Base-by-base conservation (phyloP, 2,329 filamentous ascomycete genomes). In the Cucurbitaria berberidis region DNA sequence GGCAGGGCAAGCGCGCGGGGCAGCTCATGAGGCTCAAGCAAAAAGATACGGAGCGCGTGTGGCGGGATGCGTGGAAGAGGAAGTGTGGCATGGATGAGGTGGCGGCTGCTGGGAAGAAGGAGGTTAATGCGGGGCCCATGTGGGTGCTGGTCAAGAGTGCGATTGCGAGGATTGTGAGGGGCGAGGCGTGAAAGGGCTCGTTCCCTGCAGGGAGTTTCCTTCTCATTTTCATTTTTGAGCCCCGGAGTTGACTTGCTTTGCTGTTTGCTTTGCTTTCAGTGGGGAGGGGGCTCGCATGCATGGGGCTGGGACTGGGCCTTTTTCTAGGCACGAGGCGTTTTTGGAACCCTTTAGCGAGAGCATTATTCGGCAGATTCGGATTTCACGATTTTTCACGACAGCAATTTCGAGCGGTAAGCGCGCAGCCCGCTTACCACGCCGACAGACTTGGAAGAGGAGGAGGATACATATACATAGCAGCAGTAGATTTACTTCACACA, bases 141-240 rank as follows among this genome's bases (percentile, higher is more conserved):
- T 67, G 64, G 64, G 63, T 66, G 45, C 57, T 67, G 10, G 64
- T 67, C 22, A 67, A 65, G 55, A 62, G 61, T 44, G 64, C 63
- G 24, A 50, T 66, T 44, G 57, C 48, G 34, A 57, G 58, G 51
- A 67, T 67, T 52, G 53, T 60, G n/a, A 60, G 51, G 29, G 60
- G 63, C 29, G 64, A 67, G 48, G 64, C 64, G 13, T 67, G 55
- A 62, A n/a, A n/a, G n/a, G 27, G 19, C 34, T 30, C 24, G 24
- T 26, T n/a, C 16, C n/a, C n/a, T n/a, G n/a, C n/a, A n/a, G n/a
- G 19, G 16, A 6, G 5, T 5, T 29, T 40, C 24, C 36, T 32
- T 7, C 13, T 6, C 26, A 41, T 41, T 40, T 21, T 40, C 11
- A 41, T 3, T 19, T 21, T 38, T 7, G 16, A 38, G n/a, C n/a